A percentile compares a stretch with the other conserved stretches of the same genome.
Conservation (phyloP, 2,329 filamentous ascomycete species). For the Ophiocordyceps sinensis region DNA sequence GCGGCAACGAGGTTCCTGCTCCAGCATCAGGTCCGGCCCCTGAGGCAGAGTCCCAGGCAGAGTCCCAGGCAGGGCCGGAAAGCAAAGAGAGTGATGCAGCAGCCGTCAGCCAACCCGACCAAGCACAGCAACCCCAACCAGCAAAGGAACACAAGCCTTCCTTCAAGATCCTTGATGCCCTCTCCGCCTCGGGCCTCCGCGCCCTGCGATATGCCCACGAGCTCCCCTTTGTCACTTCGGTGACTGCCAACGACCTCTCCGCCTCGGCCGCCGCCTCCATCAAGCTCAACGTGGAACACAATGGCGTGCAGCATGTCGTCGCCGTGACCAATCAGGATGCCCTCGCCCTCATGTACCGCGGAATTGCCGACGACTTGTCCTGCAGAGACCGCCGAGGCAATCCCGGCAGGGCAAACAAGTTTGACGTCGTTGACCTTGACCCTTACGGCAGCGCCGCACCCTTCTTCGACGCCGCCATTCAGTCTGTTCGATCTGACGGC, state of each 20-base stretch:
- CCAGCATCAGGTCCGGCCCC: neutral
- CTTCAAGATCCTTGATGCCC: constrained; percentile 84
- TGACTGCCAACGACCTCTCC: constrained; percentile 86
- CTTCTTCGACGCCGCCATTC: constrained; percentile 83
- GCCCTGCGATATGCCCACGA: constrained; percentile 87
- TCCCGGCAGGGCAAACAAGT: constrained; percentile 35
- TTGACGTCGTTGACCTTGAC: constrained; percentile 92
- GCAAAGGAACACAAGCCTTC: constrained; percentile 21
- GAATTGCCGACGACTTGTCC: constrained; percentile 39
- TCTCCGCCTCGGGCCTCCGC: constrained; percentile 85
- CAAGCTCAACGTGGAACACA: constrained; percentile 71
- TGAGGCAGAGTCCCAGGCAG: neutral
- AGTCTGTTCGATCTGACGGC: constrained; percentile 69
- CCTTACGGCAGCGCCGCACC: constrained; percentile 89
- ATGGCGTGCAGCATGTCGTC: constrained; percentile 58
- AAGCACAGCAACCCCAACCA: constrained; percentile 6
- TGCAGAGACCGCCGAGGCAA: constrained; percentile 23
- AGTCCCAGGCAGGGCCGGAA: neutral
- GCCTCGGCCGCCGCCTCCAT: constrained; percentile 66
- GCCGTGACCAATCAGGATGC: constrained; percentile 68
- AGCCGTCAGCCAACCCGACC: constrained; percentile 3
- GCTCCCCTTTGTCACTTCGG: constrained; percentile 65
- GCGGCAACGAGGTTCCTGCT: constrained; percentile 16
- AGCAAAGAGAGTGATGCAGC: neutral
- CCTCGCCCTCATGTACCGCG: constrained; percentile 77